Conservation (phyloP, 1,284 basidiomycete genomes). For the Ceraceosorus guamensis region DNA sequence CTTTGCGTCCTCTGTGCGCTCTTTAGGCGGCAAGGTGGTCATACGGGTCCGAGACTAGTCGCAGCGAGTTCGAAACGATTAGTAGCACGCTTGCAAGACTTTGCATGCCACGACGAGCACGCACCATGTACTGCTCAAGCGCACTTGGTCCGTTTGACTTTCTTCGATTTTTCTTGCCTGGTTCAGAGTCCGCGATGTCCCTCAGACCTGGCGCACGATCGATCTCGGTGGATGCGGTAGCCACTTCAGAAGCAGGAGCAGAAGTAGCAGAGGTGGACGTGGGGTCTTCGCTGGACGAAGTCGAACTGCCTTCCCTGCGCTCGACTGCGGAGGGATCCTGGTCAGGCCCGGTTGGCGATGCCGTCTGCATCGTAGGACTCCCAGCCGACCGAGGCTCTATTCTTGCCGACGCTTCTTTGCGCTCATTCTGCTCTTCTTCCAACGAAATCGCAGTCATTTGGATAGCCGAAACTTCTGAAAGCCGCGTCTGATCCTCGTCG, state of each 20-base stretch:
- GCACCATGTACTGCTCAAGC: constrained; percentile 49
- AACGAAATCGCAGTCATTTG: neutral
- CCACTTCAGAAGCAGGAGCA: too few species aligned
- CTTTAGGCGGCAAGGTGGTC: constrained; percentile 74
- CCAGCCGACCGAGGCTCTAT: too few species aligned
- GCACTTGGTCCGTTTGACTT: constrained; percentile 50
- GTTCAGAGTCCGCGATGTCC: neutral
- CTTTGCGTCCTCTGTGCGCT: constrained; percentile 67
- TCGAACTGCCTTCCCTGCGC: too few species aligned
- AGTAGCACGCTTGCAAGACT: neutral
- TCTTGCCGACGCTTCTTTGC: too few species aligned
- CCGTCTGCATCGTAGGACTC: neutral
- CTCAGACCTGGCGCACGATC: neutral
- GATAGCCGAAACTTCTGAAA: neutral
- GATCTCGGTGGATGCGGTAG: too few species aligned
- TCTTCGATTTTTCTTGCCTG: neutral
- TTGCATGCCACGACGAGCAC: neutral
- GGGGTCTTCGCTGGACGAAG: too few species aligned
- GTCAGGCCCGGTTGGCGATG: neutral
- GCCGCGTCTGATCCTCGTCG: neutral
- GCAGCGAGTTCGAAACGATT: neutral
- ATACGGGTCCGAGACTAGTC: constrained; percentile 57
- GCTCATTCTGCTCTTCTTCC: too few species aligned
- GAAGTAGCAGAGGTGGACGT: too few species aligned
- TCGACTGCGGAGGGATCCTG: too few species aligned